A percentile compares a stretch with the other conserved stretches of the same genome.
phyloP scores from a whole-genome alignment of 345 rosid genomes.

The Isatis tinctoria region DNA sequence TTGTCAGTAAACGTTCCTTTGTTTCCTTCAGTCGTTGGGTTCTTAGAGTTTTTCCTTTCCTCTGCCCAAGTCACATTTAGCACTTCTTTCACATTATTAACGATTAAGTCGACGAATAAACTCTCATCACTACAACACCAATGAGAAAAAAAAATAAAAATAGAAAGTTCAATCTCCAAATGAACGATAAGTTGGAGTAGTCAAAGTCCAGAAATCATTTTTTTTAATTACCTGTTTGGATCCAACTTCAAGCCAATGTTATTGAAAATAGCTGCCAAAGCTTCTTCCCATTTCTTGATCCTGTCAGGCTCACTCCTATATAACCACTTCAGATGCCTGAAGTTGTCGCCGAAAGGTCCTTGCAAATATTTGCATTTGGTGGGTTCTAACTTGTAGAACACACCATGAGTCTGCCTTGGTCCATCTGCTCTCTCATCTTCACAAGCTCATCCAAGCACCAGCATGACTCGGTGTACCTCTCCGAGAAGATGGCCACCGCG shows the following conservation, averaged over 20 bases:
- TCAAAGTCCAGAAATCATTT: too few species aligned
- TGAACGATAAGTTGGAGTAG: too few species aligned
- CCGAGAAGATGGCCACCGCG: background rate
- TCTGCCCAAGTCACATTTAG: background rate
- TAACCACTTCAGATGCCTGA: background rate
- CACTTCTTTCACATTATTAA: background rate
- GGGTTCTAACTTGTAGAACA: background rate
- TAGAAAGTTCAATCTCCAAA: background rate
- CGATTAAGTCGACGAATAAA: background rate
- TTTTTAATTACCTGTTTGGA: background rate
- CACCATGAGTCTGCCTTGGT: background rate
- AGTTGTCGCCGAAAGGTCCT: background rate
- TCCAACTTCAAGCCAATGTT: background rate
- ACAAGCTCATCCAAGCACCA: conserved; percentile 6
- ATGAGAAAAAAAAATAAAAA: background rate
- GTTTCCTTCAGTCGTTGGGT: background rate
- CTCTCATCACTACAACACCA: background rate
- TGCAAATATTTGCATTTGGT: background rate
- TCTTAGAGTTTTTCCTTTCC: background rate
- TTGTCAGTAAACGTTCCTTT: too few species aligned
- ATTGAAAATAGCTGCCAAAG: background rate
- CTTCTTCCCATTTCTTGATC: background rate
- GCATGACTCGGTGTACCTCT: background rate
- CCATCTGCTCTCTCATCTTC: background rate
- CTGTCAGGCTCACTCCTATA: background rate